These are phyloP conservation scores for Cicer chorassanicum DNA, from an alignment of 306 rosid genomes.

Conservation along the genomic window DNA sequence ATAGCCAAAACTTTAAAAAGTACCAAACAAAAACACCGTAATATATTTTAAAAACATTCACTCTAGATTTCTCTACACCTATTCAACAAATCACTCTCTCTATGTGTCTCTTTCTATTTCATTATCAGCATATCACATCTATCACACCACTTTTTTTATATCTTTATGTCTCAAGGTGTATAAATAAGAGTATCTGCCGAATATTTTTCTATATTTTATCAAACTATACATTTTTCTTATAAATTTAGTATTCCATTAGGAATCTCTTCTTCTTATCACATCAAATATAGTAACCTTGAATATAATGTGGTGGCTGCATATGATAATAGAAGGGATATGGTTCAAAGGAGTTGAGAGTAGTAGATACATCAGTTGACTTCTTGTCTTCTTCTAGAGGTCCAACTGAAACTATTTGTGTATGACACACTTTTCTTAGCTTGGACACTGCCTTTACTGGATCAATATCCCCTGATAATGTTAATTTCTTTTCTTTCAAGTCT, in stretches of 20 bases:
- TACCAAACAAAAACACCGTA: no score
- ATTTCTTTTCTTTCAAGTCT: background rate
- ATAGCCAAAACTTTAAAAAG: no score
- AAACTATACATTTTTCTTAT: no score
- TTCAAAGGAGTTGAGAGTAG: background rate
- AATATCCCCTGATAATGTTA: background rate
- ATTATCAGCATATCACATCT: no score
- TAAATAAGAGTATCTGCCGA: no score
- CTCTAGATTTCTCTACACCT: no score
- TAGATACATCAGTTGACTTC: slow-evolving; percentile 6
- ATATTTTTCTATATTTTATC: no score
- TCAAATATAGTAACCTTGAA: slow-evolving; percentile 7
- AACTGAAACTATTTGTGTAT: slow-evolving; percentile 56
- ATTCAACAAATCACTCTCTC: no score
- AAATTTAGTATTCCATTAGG: background rate
- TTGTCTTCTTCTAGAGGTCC: slow-evolving; percentile 63
- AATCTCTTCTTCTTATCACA: slow-evolving; percentile 53
- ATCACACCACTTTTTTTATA: no score
- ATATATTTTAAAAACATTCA: no score
- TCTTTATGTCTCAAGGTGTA: no score
- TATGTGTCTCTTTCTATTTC: no score
- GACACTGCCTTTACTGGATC: slow-evolving; percentile 1
- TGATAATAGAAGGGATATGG: slow-evolving; percentile 26
- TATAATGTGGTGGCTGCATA: background rate
- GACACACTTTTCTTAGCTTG: slow-evolving; percentile 16